phyloP scores from a whole-genome alignment of 78 protist genomes.

The Dictyostelium brefeldianum region DNA sequence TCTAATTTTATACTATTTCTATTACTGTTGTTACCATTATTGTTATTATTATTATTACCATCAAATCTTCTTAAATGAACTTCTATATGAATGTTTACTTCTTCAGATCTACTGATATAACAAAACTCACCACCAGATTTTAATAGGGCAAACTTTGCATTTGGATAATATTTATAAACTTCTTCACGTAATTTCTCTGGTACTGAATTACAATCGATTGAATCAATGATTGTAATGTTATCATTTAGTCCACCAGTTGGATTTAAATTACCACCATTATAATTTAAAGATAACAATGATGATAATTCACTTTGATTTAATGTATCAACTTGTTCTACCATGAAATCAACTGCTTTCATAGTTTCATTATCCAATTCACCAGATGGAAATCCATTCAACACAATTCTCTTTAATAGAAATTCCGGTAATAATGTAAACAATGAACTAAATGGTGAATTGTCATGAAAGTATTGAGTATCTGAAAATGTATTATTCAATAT shows the following conservation, averaged over 20 bases:
- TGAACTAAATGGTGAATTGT: conserved; percentile 59
- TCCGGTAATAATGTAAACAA: conserved; percentile 85
- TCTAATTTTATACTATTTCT: neutral
- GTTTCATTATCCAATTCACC: conserved; percentile 50
- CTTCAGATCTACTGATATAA: conserved; percentile 82
- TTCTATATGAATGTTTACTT: conserved; percentile 81
- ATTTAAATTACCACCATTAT: conserved; percentile 6
- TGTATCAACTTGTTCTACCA: conserved; percentile 88
- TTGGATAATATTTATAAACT: conserved; percentile 81
- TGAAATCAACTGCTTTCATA: conserved; percentile 88
- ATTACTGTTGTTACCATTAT: neutral
- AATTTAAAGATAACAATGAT: conserved; percentile 71
- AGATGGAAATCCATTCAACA: conserved; percentile 79
- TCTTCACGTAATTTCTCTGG: conserved; percentile 81
- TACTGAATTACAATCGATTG: conserved; percentile 66
- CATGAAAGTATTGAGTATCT: conserved; percentile 71
- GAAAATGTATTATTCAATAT: conserved; percentile 86
- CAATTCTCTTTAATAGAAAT: conserved; percentile 76
- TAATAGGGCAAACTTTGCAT: conserved; percentile 71
- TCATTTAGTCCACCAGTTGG: conserved; percentile 45
- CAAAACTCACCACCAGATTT: conserved; percentile 88
- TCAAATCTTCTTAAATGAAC: conserved; percentile 61
- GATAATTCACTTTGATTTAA: conserved; percentile 40
- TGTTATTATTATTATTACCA: conserved; percentile 13
- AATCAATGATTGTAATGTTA: conserved; percentile 68